Conservation (phyloP, 305 asterid genomes). For the Rubia balearica region DNA sequence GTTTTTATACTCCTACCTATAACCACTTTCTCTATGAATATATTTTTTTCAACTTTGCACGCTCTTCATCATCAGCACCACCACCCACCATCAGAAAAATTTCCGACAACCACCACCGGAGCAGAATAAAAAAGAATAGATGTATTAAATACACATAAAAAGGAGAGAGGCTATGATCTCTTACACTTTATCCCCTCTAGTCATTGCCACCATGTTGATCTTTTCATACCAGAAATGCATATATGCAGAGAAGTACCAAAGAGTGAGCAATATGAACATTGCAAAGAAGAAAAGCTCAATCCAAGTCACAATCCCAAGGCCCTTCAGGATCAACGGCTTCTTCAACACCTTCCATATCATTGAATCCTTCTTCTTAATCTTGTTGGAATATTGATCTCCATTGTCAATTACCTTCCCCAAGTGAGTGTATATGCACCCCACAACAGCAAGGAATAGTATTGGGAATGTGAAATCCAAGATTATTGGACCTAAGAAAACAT, state of each 20-base stretch:
- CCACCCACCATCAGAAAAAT: too few relatives aligned
- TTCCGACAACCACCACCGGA: too few relatives aligned
- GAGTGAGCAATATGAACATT: constrained; percentile 62
- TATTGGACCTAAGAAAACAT: constrained; percentile 54
- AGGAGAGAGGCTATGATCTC: constrained; percentile 6
- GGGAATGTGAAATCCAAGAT: constrained; percentile 93
- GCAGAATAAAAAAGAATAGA: too few relatives aligned
- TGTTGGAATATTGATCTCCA: constrained; percentile 12
- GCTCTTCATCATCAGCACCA: too few relatives aligned
- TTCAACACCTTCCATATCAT: constrained; percentile 42
- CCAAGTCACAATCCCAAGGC: constrained; percentile 62
- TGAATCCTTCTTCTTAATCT: constrained; percentile 21
- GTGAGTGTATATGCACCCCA: constrained; percentile 80
- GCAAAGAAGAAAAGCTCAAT: constrained; percentile 54
- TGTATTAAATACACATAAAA: too few relatives aligned
- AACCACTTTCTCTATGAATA: too few relatives aligned
- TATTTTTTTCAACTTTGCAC: too few relatives aligned
- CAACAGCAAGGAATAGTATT: constrained; percentile 74
- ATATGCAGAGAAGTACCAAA: constrained; percentile 70
- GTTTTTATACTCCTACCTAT: too few relatives aligned
- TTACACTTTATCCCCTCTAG: constrained; percentile 63
- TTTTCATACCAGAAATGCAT: constrained; percentile 54
- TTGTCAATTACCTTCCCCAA: constrained; percentile 39
- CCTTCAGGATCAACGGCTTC: constrained; percentile 61
- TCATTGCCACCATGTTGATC: constrained; percentile 31